phyloP scores from a whole-genome alignment of 73 alveolate genomes.

The Breviolum minutum region DNA sequence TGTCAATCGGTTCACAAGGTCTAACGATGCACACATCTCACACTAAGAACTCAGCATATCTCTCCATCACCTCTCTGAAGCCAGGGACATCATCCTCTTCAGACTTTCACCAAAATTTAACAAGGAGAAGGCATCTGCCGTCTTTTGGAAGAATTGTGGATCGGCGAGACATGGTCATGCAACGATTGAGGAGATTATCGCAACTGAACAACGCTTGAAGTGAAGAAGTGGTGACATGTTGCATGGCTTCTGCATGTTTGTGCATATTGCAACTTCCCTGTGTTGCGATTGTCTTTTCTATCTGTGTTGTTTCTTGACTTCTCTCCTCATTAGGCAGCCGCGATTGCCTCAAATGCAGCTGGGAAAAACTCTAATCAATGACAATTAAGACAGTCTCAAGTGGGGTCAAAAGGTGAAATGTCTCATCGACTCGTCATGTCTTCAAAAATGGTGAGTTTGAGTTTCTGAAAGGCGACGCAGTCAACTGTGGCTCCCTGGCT shows the following conservation, averaged over 20 bases:
- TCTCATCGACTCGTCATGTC: neutral
- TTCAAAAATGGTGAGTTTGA: neutral
- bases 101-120: neutral
- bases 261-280: too few species aligned
- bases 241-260: too few species aligned
- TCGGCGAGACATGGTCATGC: too few species aligned
- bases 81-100: constrained; percentile 57
- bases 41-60: neutral
- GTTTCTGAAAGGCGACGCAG: neutral
- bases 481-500: constrained; percentile 9
- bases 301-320: neutral
- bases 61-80: constrained; percentile 64
- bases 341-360: constrained; percentile 38
- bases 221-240: too few species aligned
- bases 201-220: too few species aligned
- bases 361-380: neutral
- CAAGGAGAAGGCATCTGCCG: too few species aligned
- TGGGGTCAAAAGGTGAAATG: neutral
- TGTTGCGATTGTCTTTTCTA: too few species aligned
- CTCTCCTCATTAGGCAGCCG: constrained; percentile 72
- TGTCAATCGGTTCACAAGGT: too few species aligned
- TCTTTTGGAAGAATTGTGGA: too few species aligned
- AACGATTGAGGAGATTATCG: too few species aligned
- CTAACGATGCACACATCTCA: neutral
- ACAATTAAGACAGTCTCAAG: neutral